Evolutionary conservation across 164 flowering plant genomes (phyloP), one percentile per base, ranked within the genome.

Genomic region (Dillenia turbinata): DNA sequence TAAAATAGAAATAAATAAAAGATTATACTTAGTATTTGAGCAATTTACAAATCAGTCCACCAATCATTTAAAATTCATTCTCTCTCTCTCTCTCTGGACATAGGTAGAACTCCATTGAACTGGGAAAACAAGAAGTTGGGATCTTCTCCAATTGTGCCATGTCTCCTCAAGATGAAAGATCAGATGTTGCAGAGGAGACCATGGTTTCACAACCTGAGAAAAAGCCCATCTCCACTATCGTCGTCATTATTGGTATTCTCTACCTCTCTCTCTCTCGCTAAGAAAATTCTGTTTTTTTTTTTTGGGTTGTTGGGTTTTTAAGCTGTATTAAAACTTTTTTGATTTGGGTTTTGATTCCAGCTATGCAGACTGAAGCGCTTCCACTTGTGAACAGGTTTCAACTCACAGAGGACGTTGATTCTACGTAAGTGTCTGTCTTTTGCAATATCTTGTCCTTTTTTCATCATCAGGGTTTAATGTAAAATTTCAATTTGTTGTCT

Each of bases 301-400:
- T 60, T 9, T 16, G 40, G 59, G 17, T 56, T 43, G 47, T 11
- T 66, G 12, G 12, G 5, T 55, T 45, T 14, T 11, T 47, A 49
- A 24, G 8, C 63, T 26, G 53, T 44, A 33, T 53, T 15, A 16
- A 45, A 47, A 8, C 22, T 8, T 26, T 51, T n/a, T 16, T 26
- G 66, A 33, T 68, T 55, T 68, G 57, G 46, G 62, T 59, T 55
- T 60, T 54, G 63, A 68, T 40, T 52, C 15, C 81, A 91, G 96
- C 99, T 80, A 94, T 94, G 99, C 96, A 94, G 75, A 81, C 93
- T 12, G 99, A 94, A 76, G 96, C 99, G 49, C 77, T 85, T 66
- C 97, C 99, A 13, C 67, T 94, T 43, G 96, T 94, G 40, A 73
- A 73, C 73, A 89, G 71, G 68, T 85, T 89, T 44, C 75, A 82